Evolutionary conservation across 768 basidiomycete species (phyloP).

Genomic region (Mycena albidolilacea): DNA sequence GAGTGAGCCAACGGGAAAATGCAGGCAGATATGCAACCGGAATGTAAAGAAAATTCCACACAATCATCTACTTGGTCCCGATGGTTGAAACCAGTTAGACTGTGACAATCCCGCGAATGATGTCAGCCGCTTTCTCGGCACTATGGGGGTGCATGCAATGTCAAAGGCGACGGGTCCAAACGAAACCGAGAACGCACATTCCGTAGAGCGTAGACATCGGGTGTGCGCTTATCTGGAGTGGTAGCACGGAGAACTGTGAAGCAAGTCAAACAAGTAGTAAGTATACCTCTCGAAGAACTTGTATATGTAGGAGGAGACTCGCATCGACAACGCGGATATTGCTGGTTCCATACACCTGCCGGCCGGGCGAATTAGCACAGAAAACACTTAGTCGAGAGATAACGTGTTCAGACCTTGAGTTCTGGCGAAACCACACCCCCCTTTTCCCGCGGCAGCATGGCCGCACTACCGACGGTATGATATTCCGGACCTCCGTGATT

Average conservation of each 20-base stretch:
- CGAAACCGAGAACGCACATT: conserved; percentile 13
- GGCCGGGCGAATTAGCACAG: not conserved
- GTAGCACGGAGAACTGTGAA: conserved; percentile 15
- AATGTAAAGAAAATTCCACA: too few relatives aligned
- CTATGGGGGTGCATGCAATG: not conserved
- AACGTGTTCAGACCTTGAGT: conserved; percentile 5
- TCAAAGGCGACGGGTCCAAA: not conserved
- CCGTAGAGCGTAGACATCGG: conserved; percentile 32
- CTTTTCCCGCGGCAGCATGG: conserved; percentile 26
- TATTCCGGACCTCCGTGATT: conserved; percentile 34
- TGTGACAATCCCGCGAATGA: conserved; percentile 27
- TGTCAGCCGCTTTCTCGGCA: conserved; percentile 32
- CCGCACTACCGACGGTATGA: conserved; percentile 24
- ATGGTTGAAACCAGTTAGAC: conserved; percentile 3
- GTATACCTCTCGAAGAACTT: not conserved
- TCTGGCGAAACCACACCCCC: conserved; percentile 30
- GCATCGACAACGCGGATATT: conserved; percentile 37
- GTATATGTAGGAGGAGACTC: not conserved
- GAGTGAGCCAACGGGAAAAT: too few relatives aligned
- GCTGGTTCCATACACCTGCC: conserved; percentile 33
- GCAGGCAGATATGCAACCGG: too few relatives aligned
- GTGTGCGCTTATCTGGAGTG: conserved; percentile 29
- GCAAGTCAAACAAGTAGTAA: not conserved
- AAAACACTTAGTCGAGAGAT: not conserved
- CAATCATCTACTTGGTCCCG: too few relatives aligned